Conservation (phyloP, 169 alveolate species). For the Plasmodium billcollinsi region DNA sequence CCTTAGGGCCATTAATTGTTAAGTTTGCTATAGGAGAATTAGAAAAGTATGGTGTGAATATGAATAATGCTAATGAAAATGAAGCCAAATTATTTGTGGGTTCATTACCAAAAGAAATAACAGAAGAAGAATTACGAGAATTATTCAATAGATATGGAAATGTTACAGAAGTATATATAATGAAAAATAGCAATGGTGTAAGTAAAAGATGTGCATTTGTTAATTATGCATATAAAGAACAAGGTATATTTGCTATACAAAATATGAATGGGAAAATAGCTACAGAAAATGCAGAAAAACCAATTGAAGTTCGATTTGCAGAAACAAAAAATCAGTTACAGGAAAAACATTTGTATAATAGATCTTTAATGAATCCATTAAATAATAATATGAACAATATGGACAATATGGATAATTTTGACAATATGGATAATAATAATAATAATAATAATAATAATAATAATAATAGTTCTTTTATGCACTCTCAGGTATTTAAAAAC, state of each 20-base stretch:
- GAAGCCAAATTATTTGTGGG: slow-evolving; percentile 93
- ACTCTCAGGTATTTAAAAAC: slow-evolving; percentile 55
- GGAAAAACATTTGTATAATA: slow-evolving; percentile 46
- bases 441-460: slow-evolving; percentile 30
- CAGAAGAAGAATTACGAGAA: slow-evolving; percentile 87
- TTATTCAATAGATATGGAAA: slow-evolving; percentile 88
- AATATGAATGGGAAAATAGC: slow-evolving; percentile 86
- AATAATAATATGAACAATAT: slow-evolving; percentile 19
- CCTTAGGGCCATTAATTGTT: slow-evolving; percentile 89
- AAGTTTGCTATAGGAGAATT: slow-evolving; percentile 92
- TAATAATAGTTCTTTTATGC: slow-evolving; percentile 26
- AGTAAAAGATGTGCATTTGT: slow-evolving; percentile 93
- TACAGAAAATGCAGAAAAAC: slow-evolving; percentile 87
- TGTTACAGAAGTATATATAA: slow-evolving; percentile 90
- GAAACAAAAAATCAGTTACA: slow-evolving; percentile 82
- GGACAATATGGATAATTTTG: no score
- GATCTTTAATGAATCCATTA: slow-evolving; percentile 44
- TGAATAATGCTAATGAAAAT: slow-evolving; percentile 87
- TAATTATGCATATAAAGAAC: slow-evolving; percentile 90
- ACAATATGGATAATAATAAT: not conserved
- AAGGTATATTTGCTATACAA: slow-evolving; percentile 91
- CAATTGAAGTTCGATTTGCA: slow-evolving; percentile 93
- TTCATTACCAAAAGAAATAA: slow-evolving; percentile 87
- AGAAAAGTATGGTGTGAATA: slow-evolving; percentile 87
- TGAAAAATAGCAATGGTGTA: slow-evolving; percentile 89